Conservation (phyloP, 805 yeast species). For the Candida rishiriensis region DNA sequence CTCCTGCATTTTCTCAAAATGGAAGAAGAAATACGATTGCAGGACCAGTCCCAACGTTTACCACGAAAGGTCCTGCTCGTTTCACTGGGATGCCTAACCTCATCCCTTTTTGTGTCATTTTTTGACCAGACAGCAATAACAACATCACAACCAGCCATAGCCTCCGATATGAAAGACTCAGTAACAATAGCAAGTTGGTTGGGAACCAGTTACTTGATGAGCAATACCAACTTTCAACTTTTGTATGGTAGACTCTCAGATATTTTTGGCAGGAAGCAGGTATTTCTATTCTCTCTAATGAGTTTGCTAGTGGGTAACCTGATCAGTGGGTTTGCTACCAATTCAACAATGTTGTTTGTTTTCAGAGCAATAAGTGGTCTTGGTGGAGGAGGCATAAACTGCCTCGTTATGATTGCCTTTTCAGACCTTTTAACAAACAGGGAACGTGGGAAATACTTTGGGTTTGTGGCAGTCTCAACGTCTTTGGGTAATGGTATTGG, state of each 20-base stretch:
- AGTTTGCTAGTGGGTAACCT: constrained; percentile 41
- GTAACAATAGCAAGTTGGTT: constrained; percentile 48
- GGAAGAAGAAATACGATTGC: constrained; percentile 1
- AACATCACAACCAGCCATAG: constrained; percentile 45
- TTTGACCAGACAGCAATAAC: constrained; percentile 48
- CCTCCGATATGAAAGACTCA: constrained; percentile 39
- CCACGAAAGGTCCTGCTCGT: constrained; percentile 11
- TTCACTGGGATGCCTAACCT: constrained; percentile 13
- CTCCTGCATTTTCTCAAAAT: no score
- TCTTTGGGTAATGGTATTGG: constrained; percentile 51
- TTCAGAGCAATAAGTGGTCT: constrained; percentile 52
- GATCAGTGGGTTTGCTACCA: constrained; percentile 47
- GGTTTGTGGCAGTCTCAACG: constrained; percentile 45
- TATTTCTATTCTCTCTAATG: constrained; percentile 35
- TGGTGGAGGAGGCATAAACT: constrained; percentile 49
- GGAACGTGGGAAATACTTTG: constrained; percentile 53
- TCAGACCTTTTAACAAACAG: constrained; percentile 48
- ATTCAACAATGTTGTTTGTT: constrained; percentile 43
- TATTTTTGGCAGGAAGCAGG: constrained; percentile 47
- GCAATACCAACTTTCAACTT: constrained; percentile 50
- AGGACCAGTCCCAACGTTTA: constrained; percentile 16
- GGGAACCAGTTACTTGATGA: constrained; percentile 48
- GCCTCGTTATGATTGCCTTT: constrained; percentile 48
- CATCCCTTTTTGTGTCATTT: constrained; percentile 32
- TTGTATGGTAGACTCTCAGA: constrained; percentile 50